phyloP scores from a whole-genome alignment of 176 grass and related monocot genomes.

The Lolium multiflorum region DNA sequence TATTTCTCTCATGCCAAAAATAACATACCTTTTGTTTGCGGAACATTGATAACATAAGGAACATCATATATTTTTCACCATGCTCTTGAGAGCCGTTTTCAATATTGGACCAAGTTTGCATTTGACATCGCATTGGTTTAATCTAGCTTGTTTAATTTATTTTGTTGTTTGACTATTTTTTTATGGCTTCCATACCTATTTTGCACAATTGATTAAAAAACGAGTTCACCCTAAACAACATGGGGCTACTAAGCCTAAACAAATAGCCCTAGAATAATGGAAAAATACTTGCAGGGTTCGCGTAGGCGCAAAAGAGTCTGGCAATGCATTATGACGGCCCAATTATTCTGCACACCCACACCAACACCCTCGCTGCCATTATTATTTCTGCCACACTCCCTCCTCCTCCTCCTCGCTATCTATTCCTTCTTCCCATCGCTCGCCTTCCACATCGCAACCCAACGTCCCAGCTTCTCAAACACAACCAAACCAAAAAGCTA shows the following conservation, averaged over 20 bases:
- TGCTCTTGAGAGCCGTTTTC: too few species aligned
- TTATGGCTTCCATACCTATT: not conserved
- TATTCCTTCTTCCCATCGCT: conserved; percentile 32
- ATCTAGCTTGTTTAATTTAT: not conserved
- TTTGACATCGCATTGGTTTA: not conserved
- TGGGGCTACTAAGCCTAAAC: not conserved
- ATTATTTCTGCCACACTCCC: conserved; percentile 40
- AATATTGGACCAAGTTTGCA: too few species aligned
- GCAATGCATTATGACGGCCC: conserved; percentile 46
- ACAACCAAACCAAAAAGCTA: not conserved
- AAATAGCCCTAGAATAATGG: not conserved
- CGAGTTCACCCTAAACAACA: not conserved
- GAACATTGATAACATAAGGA: too few species aligned
- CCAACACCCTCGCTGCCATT: conserved; percentile 41
- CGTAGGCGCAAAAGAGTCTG: not conserved
- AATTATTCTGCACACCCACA: conserved; percentile 55
- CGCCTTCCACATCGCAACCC: conserved; percentile 33
- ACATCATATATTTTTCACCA: too few species aligned
- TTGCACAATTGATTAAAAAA: not conserved
- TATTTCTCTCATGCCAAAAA: too few species aligned
- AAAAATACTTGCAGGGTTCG: not conserved
- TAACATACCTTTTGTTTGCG: too few species aligned
- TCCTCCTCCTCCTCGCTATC: conserved; percentile 12
- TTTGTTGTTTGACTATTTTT: not conserved
- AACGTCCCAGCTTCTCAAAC: not conserved